Base-by-base conservation (phyloP, 2,329 filamentous ascomycete species). In the Capronia epimyces region DNA sequence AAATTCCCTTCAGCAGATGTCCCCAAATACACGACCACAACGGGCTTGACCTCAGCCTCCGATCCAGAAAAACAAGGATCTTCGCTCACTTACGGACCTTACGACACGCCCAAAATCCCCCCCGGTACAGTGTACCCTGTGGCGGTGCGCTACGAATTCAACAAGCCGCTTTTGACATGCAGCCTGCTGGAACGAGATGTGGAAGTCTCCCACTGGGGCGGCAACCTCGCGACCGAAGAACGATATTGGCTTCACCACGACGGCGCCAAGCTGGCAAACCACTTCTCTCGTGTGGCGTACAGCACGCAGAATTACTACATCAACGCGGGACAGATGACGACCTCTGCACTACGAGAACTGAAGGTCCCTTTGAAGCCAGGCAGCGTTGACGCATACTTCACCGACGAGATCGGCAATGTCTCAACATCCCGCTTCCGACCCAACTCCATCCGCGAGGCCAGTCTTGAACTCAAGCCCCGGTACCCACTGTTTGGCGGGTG, bases 401-500 rank as follows among this genome's bases (percentile, higher is more conserved):
- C 85, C 44, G 93, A 98, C 67, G 87, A 89, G 62, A 95, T 98
- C 64, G 93, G 93, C 60, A 98, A 98, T 65, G 89, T 98, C 24
- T 95, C 90, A 22, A 98, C 93, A 1, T 95, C 89, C 49, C 81
- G 80, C 56, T 98, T 95, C 78, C 80, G 90, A 43, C 71, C 70
- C 1, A 69, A 70, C 15, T 64, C 63, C 56, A 80, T 78, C 66
- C 82, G 86, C 18, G 87, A 91, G 69, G 85, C 87, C n/a, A 74
- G 85, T 36, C 79, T 98, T 22, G 90, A 96, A 69, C 77, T 96
- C 57, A 93, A 90, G 76, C 93, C 93, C 16, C 82, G 93, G 46
- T 98, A 95, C 69, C 93, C 93, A n/a, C 69, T 98, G 20, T 98
- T 96, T 64, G 93, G 93, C 53, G 89, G 88, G 54, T 98, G 93